Conservation (phyloP, 1,139 yeast species). For the Zygoascus sp. region DNA sequence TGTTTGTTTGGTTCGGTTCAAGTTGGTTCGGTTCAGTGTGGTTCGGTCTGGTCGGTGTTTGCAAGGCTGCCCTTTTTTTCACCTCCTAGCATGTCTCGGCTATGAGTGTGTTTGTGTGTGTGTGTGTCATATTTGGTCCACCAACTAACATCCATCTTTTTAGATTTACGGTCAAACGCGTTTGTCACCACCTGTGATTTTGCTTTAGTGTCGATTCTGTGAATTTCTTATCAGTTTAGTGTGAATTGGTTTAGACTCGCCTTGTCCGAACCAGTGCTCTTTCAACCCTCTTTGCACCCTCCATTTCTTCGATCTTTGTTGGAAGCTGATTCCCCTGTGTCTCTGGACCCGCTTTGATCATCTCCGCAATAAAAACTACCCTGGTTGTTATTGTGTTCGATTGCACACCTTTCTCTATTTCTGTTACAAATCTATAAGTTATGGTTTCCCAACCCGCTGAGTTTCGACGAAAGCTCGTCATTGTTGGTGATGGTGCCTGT, state of each 20-base stretch:
- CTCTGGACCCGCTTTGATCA: neutral
- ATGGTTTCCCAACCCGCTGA: conserved; percentile 38
- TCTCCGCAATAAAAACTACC: too few species aligned
- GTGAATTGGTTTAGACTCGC: neutral
- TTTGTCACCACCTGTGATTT: neutral
- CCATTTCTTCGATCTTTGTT: neutral
- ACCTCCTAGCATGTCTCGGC: too few species aligned
- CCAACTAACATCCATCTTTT: neutral
- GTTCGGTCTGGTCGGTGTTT: too few species aligned
- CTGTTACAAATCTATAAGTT: neutral
- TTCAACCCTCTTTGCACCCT: neutral
- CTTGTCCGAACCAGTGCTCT: neutral
- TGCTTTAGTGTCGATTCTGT: neutral
- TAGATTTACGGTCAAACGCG: neutral
- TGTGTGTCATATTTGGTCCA: too few species aligned
- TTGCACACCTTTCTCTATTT: neutral
- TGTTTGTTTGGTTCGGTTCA: too few species aligned
- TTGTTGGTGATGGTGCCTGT: conserved; percentile 95
- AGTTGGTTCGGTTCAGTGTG: too few species aligned
- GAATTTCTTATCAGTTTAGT: neutral
- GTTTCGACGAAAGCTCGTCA: conserved; percentile 66
- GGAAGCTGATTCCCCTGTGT: neutral
- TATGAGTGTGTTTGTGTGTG: too few species aligned
- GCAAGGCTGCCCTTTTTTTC: too few species aligned
- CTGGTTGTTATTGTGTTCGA: too few species aligned